A percentile compares a stretch with the other conserved stretches of the same genome.
Evolutionary conservation across 2,329 filamentous ascomycete species (phyloP).

Genomic region (Fusarium heterosporum): DNA sequence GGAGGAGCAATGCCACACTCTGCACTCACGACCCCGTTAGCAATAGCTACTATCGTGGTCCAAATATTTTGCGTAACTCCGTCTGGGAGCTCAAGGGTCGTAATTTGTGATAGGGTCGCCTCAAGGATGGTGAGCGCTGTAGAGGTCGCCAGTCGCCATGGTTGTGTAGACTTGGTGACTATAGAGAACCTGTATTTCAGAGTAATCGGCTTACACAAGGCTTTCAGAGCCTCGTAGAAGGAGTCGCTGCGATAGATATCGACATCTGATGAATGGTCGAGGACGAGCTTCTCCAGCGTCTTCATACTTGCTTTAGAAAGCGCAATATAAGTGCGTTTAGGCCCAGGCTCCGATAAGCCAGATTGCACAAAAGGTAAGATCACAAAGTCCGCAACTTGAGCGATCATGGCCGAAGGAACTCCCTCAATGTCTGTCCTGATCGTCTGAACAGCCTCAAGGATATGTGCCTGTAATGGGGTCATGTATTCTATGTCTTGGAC

Average conservation of each 20-base stretch:
- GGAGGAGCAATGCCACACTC: conserved; percentile 63
- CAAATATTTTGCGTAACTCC: conserved; percentile 71
- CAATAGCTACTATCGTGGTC: conserved; percentile 73
- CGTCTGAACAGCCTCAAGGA: conserved; percentile 74
- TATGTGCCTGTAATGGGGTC: conserved; percentile 77
- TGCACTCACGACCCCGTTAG: conserved; percentile 76
- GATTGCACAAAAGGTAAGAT: conserved; percentile 72
- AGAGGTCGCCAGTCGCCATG: conserved; percentile 85
- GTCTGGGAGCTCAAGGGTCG: conserved; percentile 59
- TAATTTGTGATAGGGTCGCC: conserved; percentile 71
- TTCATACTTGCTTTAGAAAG: conserved; percentile 86
- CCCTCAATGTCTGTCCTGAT: conserved; percentile 74
- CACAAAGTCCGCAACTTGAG: conserved; percentile 76
- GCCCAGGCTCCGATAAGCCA: conserved; percentile 49
- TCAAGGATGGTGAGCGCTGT: conserved; percentile 76
- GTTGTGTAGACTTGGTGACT: conserved; percentile 74
- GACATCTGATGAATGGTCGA: conserved; percentile 68
- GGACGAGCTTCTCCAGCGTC: conserved; percentile 71
- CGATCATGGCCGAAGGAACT: conserved; percentile 75
- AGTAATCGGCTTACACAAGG: conserved; percentile 75
- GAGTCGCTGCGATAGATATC: conserved; percentile 78
- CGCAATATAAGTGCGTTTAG: conserved; percentile 85
- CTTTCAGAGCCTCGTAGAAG: conserved; percentile 72
- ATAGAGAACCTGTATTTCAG: conserved; percentile 85
- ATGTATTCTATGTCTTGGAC: conserved; percentile 78